phyloP scores from a whole-genome alignment of 257 asterid species.

The Gardenia jasminoides region DNA sequence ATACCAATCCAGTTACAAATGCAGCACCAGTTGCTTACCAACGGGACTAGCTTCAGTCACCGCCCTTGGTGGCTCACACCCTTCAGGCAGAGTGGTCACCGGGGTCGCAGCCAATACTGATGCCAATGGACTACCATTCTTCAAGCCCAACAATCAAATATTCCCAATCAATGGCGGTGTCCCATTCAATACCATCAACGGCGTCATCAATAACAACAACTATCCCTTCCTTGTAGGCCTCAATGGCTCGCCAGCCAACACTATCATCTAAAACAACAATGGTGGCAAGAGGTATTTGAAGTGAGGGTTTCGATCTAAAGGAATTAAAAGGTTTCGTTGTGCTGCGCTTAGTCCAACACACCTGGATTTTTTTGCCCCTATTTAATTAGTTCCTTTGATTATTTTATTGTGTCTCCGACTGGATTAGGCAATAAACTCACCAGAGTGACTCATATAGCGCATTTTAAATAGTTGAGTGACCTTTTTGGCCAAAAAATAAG shows the following conservation, averaged over 20 bases:
- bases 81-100: slow-evolving; percentile 79
- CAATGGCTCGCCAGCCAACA: slow-evolving; percentile 57
- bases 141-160: slow-evolving; percentile 58
- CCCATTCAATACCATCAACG: slow-evolving; percentile 75
- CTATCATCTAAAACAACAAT: slow-evolving; percentile 45
- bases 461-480: no score
- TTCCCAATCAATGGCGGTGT: slow-evolving; percentile 89
- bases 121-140: slow-evolving; percentile 74
- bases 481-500: no score
- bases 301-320: no score
- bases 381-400: no score
- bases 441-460: no score
- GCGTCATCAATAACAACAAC: slow-evolving; percentile 74
- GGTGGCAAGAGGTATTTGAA: no score
- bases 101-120: slow-evolving; percentile 66
- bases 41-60: slow-evolving; percentile 29
- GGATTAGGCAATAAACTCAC: no score
- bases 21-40: no score
- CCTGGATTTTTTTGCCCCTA: no score
- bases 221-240: slow-evolving; percentile 77
- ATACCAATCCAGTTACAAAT: slow-evolving; percentile 3
- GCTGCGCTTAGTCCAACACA: no score
- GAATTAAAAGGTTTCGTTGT: no score
- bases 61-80: slow-evolving; percentile 69
- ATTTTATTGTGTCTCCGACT: no score